Percentiles rank a stretch among this genome's conserved stretches.
These are phyloP conservation scores for Globisporangium splendens DNA, from an alignment of 352 stramenopile genomes.

Conservation along the genomic window DNA sequence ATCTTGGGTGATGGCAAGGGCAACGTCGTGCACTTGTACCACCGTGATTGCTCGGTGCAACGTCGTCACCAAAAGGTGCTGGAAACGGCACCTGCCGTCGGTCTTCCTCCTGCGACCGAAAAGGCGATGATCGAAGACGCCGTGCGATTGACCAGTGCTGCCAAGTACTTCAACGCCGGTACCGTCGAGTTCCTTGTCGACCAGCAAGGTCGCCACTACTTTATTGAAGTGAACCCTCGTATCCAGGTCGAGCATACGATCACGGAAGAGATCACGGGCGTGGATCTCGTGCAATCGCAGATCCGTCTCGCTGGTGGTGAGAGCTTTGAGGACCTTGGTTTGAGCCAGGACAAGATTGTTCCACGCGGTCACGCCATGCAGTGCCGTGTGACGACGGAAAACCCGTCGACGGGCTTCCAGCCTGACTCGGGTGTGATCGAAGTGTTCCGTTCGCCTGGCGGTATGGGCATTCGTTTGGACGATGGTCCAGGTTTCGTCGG, in stretches of 20 bases:
- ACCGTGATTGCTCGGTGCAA: constrained; percentile 98
- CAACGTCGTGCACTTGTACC: constrained; percentile 93
- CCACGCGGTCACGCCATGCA: constrained; percentile 95
- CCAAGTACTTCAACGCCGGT: constrained; percentile 95
- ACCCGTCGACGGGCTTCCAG: constrained; percentile 92
- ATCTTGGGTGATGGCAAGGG: constrained; percentile 94
- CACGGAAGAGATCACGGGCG: constrained; percentile 91
- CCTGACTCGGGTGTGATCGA: constrained; percentile 96
- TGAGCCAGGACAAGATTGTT: constrained; percentile 94
- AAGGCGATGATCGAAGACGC: constrained; percentile 93
- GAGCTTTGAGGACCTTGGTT: constrained; percentile 90
- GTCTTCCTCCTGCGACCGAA: constrained; percentile 77
- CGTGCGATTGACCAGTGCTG: constrained; percentile 84
- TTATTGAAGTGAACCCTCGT: constrained; percentile 99
- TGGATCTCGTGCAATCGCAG: constrained; percentile 97
- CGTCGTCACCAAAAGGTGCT: constrained; percentile 98
- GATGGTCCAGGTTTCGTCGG: constrained; percentile 95
- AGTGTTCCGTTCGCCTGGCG: constrained; percentile 92
- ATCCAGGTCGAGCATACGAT: constrained; percentile 96
- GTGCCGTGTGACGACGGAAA: constrained; percentile 96
- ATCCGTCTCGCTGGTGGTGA: constrained; percentile 93
- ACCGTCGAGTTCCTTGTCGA: constrained; percentile 99
- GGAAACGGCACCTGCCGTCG: constrained; percentile 91
- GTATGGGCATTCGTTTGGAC: constrained; percentile 96
- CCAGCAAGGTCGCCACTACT: constrained; percentile 90